Conservation (phyloP, 2,329 filamentous ascomycete genomes). For the Aspergillus oerlinghausenensis region DNA sequence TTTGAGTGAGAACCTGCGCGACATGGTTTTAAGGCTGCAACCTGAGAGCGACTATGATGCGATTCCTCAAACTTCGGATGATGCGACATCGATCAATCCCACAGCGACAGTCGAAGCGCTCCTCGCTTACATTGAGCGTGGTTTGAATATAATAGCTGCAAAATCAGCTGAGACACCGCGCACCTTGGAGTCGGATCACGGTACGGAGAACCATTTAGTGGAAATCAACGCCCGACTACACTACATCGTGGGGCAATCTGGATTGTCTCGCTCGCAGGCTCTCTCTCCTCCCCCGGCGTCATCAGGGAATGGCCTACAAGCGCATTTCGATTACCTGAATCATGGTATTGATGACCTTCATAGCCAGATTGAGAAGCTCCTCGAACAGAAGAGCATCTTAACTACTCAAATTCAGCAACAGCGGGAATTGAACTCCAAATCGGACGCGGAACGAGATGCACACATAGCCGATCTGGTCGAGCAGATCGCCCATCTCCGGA, state of each 20-base stretch:
- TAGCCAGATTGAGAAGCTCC: conserved; percentile 67
- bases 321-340: conserved; percentile 72
- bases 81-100: conserved; percentile 23
- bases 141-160: conserved; percentile 56
- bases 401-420: conserved; percentile 94
- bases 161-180: conserved; percentile 31
- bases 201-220: conserved; percentile 53
- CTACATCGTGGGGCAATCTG: conserved; percentile 49
- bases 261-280: conserved; percentile 40
- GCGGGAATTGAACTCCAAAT: conserved; percentile 84
- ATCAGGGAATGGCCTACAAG: conserved; percentile 55
- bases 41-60: conserved; percentile 33
- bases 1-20: conserved; percentile 62
- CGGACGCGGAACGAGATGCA: conserved; percentile 57
- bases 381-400: conserved; percentile 84
- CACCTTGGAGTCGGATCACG: conserved; percentile 21
- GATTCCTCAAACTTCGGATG: conserved; percentile 30
- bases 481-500: conserved; percentile 56
- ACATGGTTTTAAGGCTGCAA: conserved; percentile 55
- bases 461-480: conserved; percentile 44
- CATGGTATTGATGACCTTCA: conserved; percentile 75
- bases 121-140: conserved; percentile 66
- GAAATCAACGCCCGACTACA: conserved; percentile 62
- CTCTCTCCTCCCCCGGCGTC: conserved; percentile 57
- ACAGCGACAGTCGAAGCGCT: conserved; percentile 48